Conservation (phyloP, 805 yeast species). For the Metschnikowia similis region DNA sequence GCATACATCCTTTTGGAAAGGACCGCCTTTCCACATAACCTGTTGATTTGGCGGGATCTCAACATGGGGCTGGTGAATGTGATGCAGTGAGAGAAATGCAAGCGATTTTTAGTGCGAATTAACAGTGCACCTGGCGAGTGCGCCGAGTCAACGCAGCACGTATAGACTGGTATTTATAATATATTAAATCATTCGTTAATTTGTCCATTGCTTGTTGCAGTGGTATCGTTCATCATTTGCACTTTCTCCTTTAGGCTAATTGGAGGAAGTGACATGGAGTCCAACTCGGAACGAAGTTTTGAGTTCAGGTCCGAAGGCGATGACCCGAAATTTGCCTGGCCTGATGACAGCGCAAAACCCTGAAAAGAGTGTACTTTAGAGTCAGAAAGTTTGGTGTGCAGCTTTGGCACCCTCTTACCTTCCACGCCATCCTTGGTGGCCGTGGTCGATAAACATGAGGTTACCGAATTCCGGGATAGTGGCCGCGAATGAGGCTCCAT, state of each 20-base stretch:
- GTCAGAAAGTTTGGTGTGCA: constrained; percentile 20
- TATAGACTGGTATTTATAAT: neutral
- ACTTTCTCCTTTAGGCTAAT: constrained; percentile 45
- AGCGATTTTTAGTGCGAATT: constrained; percentile 1
- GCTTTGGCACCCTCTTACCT: constrained; percentile 47
- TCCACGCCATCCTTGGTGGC: constrained; percentile 74
- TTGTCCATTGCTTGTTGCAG: neutral
- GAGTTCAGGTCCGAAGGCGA: neutral
- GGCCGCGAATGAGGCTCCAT: constrained; percentile 46
- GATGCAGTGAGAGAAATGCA: neutral
- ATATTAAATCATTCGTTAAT: neutral
- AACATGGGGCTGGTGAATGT: neutral
- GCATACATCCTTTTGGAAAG: constrained; percentile 1
- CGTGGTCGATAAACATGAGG: constrained; percentile 66
- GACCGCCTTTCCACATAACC: neutral
- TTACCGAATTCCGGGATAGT: constrained; percentile 54
- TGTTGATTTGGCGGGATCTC: neutral
- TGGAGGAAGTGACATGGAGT: constrained; percentile 27
- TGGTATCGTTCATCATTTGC: constrained; percentile 26
- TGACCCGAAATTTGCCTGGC: neutral
- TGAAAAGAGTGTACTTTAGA: neutral
- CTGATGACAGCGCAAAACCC: neutral
- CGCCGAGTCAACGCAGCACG: neutral
- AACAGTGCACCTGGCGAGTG: neutral
- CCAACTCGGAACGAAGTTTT: constrained; percentile 5